Evolutionary conservation across 177 flowering plant genomes (phyloP).

Genomic region (Vitis hybrid): DNA sequence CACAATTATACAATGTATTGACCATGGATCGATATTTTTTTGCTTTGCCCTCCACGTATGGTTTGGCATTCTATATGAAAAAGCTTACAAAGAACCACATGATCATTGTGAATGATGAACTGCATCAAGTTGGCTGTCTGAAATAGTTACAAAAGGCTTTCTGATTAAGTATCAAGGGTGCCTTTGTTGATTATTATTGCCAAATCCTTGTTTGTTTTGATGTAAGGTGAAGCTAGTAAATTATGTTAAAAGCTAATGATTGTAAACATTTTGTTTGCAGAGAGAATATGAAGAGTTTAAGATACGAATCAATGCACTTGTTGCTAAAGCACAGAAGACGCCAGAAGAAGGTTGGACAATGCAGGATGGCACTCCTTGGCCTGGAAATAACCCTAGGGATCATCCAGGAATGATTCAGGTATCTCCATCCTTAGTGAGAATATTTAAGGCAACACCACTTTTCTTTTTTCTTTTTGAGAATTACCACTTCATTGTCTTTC

Average conservation of each 20-base stretch:
- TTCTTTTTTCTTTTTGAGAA: not conserved
- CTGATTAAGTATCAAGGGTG: too few relatives aligned
- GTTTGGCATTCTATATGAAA: too few relatives aligned
- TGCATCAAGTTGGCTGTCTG: too few relatives aligned
- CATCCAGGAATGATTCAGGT: constrained; percentile 99
- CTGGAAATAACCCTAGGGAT: constrained; percentile 97
- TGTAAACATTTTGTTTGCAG: constrained; percentile 32
- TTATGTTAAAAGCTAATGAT: not conserved
- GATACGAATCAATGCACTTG: constrained; percentile 91
- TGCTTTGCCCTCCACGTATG: too few relatives aligned
- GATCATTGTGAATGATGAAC: too few relatives aligned
- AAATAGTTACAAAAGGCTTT: too few relatives aligned
- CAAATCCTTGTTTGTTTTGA: not conserved
- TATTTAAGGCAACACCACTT: not conserved
- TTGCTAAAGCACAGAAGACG: constrained; percentile 89
- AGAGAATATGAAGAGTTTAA: constrained; percentile 98
- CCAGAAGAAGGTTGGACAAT: constrained; percentile 99
- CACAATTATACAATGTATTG: too few relatives aligned
- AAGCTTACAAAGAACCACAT: too few relatives aligned
- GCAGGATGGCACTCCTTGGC: constrained; percentile 99
- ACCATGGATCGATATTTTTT: too few relatives aligned
- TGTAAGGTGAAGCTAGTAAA: not conserved
- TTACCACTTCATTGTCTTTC: not conserved
- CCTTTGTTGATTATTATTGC: too few relatives aligned
- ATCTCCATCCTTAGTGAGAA: not conserved